Conservation (phyloP, 768 basidiomycete species). For the Trametes villosa region DNA sequence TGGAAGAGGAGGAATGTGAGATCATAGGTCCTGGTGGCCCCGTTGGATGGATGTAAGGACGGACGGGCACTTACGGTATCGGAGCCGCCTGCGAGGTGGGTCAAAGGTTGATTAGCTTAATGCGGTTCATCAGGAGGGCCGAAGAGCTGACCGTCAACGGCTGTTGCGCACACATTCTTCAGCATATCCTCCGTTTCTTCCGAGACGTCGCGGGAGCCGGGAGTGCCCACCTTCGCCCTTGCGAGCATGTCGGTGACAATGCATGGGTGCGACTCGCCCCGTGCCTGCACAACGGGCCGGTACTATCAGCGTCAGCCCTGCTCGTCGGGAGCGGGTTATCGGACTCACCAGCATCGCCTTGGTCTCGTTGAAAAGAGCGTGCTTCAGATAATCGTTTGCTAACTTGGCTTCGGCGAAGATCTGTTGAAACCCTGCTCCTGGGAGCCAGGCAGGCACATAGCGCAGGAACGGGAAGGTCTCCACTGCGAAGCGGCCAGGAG, state of each 20-base stretch:
- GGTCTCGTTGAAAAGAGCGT: not conserved
- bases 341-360: not conserved
- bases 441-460: slow-evolving; percentile 11
- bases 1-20: not conserved
- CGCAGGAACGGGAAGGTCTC: slow-evolving; percentile 11
- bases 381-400: not conserved
- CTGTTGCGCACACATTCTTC: not conserved
- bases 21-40: not conserved
- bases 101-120: slow-evolving; percentile 6
- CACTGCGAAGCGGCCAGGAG: slow-evolving; percentile 1
- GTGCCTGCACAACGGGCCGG: not conserved
- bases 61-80: not conserved
- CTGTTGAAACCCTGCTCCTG: slow-evolving; percentile 14
- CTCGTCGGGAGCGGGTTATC: too few relatives aligned
- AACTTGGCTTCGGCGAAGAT: not conserved
- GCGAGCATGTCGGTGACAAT: not conserved
- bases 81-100: not conserved
- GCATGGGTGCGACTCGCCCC: not conserved
- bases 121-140: not conserved
- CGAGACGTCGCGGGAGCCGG: too few relatives aligned
- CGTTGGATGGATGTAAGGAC: too few relatives aligned
- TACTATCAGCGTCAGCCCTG: too few relatives aligned
- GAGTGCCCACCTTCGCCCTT: not conserved
- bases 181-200: not conserved
- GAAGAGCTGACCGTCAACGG: slow-evolving; percentile 3